Base-by-base conservation (phyloP, 352 stramenopile species). In the Globisporangium paroecandrum region DNA sequence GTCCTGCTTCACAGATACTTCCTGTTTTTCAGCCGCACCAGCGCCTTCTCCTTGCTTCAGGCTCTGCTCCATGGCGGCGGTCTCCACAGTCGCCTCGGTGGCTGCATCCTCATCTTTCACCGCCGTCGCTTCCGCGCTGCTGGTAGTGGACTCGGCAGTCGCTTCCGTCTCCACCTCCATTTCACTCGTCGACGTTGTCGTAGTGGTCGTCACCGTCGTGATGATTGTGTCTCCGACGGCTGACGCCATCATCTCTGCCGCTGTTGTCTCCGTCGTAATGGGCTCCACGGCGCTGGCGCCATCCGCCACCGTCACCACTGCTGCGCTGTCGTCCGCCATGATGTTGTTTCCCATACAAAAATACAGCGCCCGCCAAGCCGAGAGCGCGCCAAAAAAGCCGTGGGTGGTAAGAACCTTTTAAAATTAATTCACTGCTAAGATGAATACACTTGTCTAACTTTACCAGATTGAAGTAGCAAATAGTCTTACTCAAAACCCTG, bases 271-370 rank as follows among this genome's bases (percentile, higher is more conserved):
- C 1, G 29, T 27, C n/a, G 27, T 27, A 15, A 13, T 20, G 27
- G 27, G 1, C 4, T 46, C 27, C 8, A 47, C 8, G 3, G 43
- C 18, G 20, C 6, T 58, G 46, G 29, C n/a, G 47, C 10, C 46
- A 22, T 49, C 46, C 27, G 20, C 34, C 18, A 18, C 46, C 27
- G 20, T 24, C 18, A 18, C n/a, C 18, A 43, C 20, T 22, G 43
- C 27, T 15, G 46, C 4, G 25, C 25, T 47, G n/a, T 22, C 29
- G 47, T 20, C 46, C 29, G 32, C 47, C 47, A 59, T 66, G 46
- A 7, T 56, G 7, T n/a, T 60, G 27, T 10, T 58, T 47, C 25
- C 60, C 27, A 65, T 65, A 65, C 60, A 65, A 58, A 66, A 66
- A 18, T 22, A 24, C 43, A 51, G 38, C 6, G 25, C 4, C 36